Evolutionary conservation across 441 rosid species (phyloP).

Genomic region (Pelargonium cotyledonis): DNA sequence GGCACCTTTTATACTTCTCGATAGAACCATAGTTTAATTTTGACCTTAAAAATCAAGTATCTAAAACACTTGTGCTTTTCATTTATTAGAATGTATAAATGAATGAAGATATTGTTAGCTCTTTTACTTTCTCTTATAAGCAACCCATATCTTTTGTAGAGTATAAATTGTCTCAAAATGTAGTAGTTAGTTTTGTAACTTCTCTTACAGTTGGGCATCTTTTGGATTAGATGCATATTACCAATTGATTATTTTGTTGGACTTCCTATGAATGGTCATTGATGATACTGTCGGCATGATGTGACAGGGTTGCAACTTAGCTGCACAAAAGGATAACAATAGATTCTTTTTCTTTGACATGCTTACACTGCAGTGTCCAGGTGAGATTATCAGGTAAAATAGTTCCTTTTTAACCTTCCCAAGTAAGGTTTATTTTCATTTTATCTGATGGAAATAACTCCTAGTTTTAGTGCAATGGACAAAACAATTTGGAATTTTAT

Average conservation of each 20-base stretch:
- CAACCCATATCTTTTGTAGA: background rate
- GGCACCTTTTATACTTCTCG: no score
- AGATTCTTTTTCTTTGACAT: constrained; percentile 69
- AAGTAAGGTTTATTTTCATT: background rate
- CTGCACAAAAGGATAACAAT: constrained; percentile 46
- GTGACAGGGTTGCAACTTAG: constrained; percentile 74
- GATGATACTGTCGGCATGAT: background rate
- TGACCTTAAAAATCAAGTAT: background rate
- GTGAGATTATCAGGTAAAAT: constrained; percentile 58
- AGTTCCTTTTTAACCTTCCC: background rate
- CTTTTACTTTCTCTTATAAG: background rate
- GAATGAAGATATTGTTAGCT: background rate
- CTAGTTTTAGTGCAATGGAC: background rate
- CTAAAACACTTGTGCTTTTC: background rate
- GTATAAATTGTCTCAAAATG: background rate
- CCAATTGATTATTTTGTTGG: background rate
- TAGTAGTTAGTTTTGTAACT: background rate
- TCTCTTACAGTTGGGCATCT: background rate
- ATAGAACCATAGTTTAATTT: no score
- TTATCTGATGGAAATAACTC: background rate
- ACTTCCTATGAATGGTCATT: background rate
- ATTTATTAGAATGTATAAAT: background rate
- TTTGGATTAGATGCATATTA: background rate
- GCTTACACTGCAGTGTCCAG: constrained; percentile 56
- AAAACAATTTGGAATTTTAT: background rate